Percentiles rank a stretch among this genome's conserved stretches.
Evolutionary conservation across 768 basidiomycete species (phyloP).

Genomic region (Jaapia argillacea): DNA sequence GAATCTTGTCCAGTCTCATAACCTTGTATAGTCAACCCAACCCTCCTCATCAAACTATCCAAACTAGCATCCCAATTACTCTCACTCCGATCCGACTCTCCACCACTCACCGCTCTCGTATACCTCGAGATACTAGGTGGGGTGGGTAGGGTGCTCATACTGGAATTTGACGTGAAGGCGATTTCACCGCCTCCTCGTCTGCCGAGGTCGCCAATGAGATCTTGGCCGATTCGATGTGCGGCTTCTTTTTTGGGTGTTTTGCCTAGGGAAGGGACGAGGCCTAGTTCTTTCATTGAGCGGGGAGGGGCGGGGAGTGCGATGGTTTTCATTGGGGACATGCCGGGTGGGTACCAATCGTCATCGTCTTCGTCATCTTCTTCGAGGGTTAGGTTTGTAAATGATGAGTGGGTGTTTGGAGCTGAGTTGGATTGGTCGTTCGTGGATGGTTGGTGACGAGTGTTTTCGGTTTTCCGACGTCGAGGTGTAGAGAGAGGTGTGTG

Average conservation of each 20-base stretch:
- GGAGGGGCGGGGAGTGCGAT: conserved; percentile 19
- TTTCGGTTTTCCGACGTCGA: too few species aligned
- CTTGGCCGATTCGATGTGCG: conserved; percentile 54
- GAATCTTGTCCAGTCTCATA: conserved; percentile 4
- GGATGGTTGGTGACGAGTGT: conserved; percentile 11
- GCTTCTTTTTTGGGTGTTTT: conserved; percentile 69
- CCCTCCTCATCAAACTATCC: conserved; percentile 61
- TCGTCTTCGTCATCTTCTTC: conserved; percentile 33
- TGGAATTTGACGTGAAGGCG: conserved; percentile 55
- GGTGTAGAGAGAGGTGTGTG: conserved; percentile 43
- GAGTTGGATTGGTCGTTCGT: conserved; percentile 3
- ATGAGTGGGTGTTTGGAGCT: conserved; percentile 1
- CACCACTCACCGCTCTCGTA: conserved; percentile 19
- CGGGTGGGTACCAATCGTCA: conserved; percentile 36
- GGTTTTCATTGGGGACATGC: conserved; percentile 46
- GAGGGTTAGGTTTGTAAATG: conserved; percentile 1
- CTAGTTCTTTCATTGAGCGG: conserved; percentile 12
- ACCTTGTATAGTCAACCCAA: conserved; percentile 34
- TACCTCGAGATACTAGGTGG: conserved; percentile 70
- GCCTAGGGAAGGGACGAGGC: conserved; percentile 28
- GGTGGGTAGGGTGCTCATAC: conserved; percentile 55
- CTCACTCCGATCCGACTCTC: conserved; percentile 27
- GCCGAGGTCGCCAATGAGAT: conserved; percentile 40
- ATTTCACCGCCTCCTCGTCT: conserved; percentile 1
- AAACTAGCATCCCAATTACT: conserved; percentile 48